A percentile compares a stretch with the other conserved stretches of the same genome.
Evolutionary conservation across 2,329 filamentous ascomycete genomes (phyloP).

Genomic region (Stagonosporopsis rhizophila): DNA sequence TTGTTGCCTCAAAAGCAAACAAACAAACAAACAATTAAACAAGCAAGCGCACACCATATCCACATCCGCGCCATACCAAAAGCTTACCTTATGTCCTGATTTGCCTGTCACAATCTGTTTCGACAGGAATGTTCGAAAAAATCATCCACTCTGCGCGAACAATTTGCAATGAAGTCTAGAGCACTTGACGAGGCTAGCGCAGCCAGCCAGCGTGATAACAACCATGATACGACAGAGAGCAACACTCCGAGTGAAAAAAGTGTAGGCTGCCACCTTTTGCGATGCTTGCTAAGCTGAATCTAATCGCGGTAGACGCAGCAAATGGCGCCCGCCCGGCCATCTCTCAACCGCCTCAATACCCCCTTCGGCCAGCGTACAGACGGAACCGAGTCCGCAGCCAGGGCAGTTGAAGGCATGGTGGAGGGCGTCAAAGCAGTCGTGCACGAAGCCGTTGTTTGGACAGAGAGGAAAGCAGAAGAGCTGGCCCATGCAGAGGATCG

Average conservation of each 20-base stretch:
- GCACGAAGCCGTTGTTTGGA: slow-evolving; percentile 34
- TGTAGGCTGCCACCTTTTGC: neutral
- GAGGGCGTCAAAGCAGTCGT: slow-evolving; percentile 31
- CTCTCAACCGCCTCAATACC: slow-evolving; percentile 2
- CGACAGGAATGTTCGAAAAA: neutral
- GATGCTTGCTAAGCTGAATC: neutral
- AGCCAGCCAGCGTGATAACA: neutral
- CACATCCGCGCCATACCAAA: too few relatives aligned
- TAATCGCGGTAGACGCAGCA: neutral
- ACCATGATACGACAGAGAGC: neutral
- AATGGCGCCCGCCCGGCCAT: neutral
- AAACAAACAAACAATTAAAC: neutral
- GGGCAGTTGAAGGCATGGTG: slow-evolving; percentile 26
- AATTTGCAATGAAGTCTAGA: slow-evolving; percentile 23
- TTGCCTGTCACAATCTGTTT: neutral
- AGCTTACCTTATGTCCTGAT: too few relatives aligned
- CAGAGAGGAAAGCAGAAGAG: slow-evolving; percentile 35
- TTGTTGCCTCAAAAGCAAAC: neutral
- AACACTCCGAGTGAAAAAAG: neutral
- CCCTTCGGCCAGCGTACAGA: slow-evolving; percentile 17
- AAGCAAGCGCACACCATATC: neutral
- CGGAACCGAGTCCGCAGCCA: slow-evolving; percentile 22
- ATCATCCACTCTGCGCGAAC: neutral
- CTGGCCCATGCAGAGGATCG: slow-evolving; percentile 30
- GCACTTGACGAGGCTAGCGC: slow-evolving; percentile 27